Conservation (phyloP, 306 rosid genomes). For the Rosa multiflora region DNA sequence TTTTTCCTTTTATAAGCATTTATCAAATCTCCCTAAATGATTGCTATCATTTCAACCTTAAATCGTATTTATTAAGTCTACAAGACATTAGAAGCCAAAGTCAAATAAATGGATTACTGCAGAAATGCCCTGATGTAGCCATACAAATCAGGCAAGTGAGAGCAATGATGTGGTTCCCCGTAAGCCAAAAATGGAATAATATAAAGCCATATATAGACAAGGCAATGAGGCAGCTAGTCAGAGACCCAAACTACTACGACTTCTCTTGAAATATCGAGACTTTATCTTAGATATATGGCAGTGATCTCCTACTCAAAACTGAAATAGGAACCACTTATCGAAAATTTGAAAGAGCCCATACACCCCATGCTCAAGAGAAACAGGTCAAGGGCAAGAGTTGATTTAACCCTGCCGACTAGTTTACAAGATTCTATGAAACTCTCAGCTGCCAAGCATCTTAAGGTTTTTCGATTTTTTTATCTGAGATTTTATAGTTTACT, state of each 20-base stretch:
- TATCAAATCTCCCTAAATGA: too few relatives aligned
- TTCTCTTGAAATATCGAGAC: neutral
- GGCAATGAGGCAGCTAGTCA: neutral
- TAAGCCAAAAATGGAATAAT: neutral
- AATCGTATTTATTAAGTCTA: too few relatives aligned
- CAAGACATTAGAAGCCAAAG: neutral
- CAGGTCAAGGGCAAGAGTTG: neutral
- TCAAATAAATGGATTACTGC: neutral
- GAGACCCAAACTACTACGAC: constrained; percentile 2
- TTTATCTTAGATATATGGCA: neutral
- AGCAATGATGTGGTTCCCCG: neutral
- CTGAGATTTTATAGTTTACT: too few relatives aligned
- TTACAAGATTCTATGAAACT: neutral
- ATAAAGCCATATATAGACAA: neutral
- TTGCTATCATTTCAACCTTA: neutral
- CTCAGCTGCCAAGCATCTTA: neutral
- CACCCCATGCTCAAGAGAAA: neutral
- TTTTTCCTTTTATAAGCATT: too few relatives aligned
- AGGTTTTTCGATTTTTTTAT: too few relatives aligned
- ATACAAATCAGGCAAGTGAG: neutral
- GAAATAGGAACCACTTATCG: neutral
- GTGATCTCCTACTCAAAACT: neutral
- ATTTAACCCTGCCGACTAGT: neutral
- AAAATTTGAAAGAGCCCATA: neutral
- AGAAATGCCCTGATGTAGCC: neutral